Base-by-base conservation (phyloP, 2,329 filamentous ascomycete species). In the Neonectria coccinea region DNA sequence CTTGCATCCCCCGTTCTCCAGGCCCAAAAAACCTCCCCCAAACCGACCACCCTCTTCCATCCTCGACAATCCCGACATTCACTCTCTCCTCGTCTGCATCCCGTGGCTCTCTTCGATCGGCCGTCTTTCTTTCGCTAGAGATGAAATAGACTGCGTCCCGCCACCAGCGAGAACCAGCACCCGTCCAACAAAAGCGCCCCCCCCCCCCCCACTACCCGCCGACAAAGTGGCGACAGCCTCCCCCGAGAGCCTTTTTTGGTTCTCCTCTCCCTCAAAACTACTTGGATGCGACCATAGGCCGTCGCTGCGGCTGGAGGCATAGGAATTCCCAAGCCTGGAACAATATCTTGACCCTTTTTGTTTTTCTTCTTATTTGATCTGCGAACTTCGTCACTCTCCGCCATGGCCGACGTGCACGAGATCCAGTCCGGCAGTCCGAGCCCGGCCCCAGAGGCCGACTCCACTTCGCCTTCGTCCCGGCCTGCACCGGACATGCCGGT, bases 401-500 rank as follows among this genome's bases (percentile, higher is more conserved):
- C 54, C 65, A 74, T 74, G 73, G 68, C 67, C n/a, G 71, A 74
- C 4, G 63, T 73, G 22, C 71, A 70, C 62, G 70, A 74, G 33
- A 64, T 68, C 44, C 63, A 65, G 14, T 66, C 67, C 64, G 72
- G 71, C 48, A 64, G 66, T 58, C 55, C 67, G 56, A 79, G 79
- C 3, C 70, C 72, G 59, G 69, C 67, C 56, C 64, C 62, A 66
- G 67, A 69, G 16, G 62, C 64, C 58, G 64, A 70, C 66, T 70
- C 71, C 70, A 73, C 70, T 62, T 68, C 70, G 47, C 67, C 69
- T 58, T 64, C 56, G 47, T 69, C 74, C 61, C 70, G 70, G 52
- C 67, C 69, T 67, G 67, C 52, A 56, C 73, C 74, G 68, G 76
- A 77, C 33, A 64, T 72, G 58, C 69, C 74, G 52, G 50, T 68